Base-by-base conservation (phyloP, 1,284 basidiomycete genomes). In the Boletus hoseneyae region DNA sequence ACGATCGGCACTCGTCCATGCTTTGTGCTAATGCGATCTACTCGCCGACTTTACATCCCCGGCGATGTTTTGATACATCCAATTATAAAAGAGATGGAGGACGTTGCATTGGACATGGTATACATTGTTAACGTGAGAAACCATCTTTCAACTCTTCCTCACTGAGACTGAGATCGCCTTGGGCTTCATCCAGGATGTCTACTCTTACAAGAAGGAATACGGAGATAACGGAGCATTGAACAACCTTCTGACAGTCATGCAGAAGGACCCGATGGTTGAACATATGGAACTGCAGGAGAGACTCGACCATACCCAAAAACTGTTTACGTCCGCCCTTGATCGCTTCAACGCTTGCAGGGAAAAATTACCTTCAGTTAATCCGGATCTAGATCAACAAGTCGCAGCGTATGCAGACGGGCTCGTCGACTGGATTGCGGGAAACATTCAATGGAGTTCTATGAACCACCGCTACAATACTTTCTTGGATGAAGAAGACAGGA, bases 141-240 rank as follows among this genome's bases (percentile, higher is more conserved):
- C 2, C 19, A 8, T 32, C 15, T 16, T 16, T 9, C 6, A 1
- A 13, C 30, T 13, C 18, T 2, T 33, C 16, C 10, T 10, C 34
- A 18, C 15, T 39, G 42, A 37, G 32, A 29, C 4, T 15, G n/a
- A 43, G n/a, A 2, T 23, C n/a, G 6, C 6, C 11, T 18, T 37
- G 5, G 18, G 12, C 25, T 25, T 39, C n/a, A 25, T 27, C 8
- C 16, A 65, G 64, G 65, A 67, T 16, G 57, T 66, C 32, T 65
- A 57, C 32, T 66, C 63, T 15, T 65, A 60, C 52, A 65, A 65
- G 48, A 65, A 65, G 41, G 63, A 67, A 43, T 50, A 44, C 13
- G 51, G 54, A 16, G 58, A 65, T n/a, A 59, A 64, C 15, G 62
- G 64, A 5, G 62, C 62, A 23, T 34, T 60, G 46, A 66, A 64